Percentiles rank a stretch among this genome's conserved stretches.
phyloP scores from a whole-genome alignment of 345 rosid genomes.

The Pelargonium nanum region DNA sequence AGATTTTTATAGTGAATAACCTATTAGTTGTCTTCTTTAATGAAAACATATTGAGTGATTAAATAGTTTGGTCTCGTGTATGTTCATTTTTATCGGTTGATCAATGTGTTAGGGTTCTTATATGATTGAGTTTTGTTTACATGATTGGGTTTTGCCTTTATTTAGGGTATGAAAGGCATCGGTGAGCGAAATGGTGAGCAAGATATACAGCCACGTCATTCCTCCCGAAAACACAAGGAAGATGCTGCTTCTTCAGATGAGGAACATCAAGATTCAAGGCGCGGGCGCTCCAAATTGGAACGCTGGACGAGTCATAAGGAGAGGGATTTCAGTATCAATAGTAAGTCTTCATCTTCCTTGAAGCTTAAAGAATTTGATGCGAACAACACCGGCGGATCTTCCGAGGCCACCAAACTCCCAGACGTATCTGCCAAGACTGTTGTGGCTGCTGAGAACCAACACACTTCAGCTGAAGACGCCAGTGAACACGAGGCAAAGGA shows the following conservation, averaged over 20 bases:
- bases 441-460: constrained; percentile 32
- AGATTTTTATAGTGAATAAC: too few relatives aligned
- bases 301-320: constrained; percentile 94
- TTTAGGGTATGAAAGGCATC: constrained; percentile 50
- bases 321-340: constrained; percentile 48
- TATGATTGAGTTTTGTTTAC: constrained; percentile 15
- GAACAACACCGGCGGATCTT: constrained; percentile 27
- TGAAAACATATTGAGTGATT: too few relatives aligned
- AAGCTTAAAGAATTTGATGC: constrained; percentile 51
- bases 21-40: too few relatives aligned
- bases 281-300: constrained; percentile 83
- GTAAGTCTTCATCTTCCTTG: constrained; percentile 50
- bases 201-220: constrained; percentile 32
- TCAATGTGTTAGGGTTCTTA: constrained; percentile 4
- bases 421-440: constrained; percentile 27
- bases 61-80: too few relatives aligned
- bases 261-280: constrained; percentile 63
- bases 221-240: constrained; percentile 48
- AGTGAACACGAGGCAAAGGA: constrained; percentile 48
- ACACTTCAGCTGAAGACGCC: constrained; percentile 25
- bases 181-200: constrained; percentile 35
- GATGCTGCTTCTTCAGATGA: constrained; percentile 68
- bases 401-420: constrained; percentile 23
- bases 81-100: background rate
- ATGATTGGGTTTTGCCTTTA: constrained; percentile 22